Base-by-base conservation (phyloP, 1,139 yeast species). In the Dujonia santamariae region DNA sequence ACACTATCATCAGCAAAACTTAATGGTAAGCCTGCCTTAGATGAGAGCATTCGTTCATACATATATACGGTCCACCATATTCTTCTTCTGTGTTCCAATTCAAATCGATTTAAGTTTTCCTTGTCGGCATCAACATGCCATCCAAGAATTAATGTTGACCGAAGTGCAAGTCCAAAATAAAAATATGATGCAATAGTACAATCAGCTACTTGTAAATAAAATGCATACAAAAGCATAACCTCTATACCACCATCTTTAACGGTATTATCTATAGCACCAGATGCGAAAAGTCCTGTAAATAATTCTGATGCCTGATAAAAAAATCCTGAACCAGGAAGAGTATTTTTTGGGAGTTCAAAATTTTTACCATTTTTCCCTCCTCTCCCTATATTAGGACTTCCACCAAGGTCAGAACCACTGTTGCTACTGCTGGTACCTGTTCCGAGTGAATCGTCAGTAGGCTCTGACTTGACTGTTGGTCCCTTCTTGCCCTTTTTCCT, bases 1-100 rank as follows among this genome's bases (percentile, higher is more conserved):
- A 85, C 84, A 43, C 85, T 81, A 45, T 82, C 85, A 51, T 85
- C 95, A 1, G 86, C 79, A 43, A 85, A 72, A 37, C 90, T 79
- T 29, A 85, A 57, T 0, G 96, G 95, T 25, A 85, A 62, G 0
- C 96, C 96, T 1, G 92, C 90, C 50, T 86, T 86, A 9, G 94
- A 82, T 14, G 88, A 80, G 30, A 85, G 61, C 87, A 85, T 85
- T 53, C 95, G 61, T 59, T 86, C 96, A 50, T 82, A 82, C 85
- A 85, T 85, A 56, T 85, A 85, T 8, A 85, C 90, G 0, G 95
- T 85, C 96, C 96, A 86, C 92, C 95, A 86, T 15, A 86, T 61
- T 45, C 96, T 63, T 50, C 95, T 67, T 44, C 94, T 64, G 54
- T 86, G 95, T 46, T 86, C 96, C 35, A 83, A 56, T 49, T 83